Conservation (phyloP, 75 land plant genomes). For the Pinus albicaulis region DNA sequence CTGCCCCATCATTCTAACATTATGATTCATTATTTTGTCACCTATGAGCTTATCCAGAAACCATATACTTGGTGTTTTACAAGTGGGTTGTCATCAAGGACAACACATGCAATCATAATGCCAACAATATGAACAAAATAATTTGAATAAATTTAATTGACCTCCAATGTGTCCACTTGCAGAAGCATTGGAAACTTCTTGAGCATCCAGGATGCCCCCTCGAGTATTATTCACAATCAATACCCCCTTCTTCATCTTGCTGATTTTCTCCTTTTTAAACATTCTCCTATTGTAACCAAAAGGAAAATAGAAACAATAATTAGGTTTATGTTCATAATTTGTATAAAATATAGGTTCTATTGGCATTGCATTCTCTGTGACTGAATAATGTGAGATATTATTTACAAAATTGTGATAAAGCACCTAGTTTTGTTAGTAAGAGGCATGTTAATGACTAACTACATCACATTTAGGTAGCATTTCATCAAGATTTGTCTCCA, state of each 20-base stretch:
- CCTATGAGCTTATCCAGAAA: too few relatives aligned
- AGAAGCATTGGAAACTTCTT: constrained; percentile 87
- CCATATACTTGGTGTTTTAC: too few relatives aligned
- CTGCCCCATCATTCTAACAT: too few relatives aligned
- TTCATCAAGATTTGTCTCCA: constrained; percentile 74
- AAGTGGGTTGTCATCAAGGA: too few relatives aligned
- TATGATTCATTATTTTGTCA: too few relatives aligned
- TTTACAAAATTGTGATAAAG: neutral
- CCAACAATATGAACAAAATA: too few relatives aligned
- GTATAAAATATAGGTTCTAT: neutral
- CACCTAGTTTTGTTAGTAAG: constrained; percentile 89
- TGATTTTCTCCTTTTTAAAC: constrained; percentile 75
- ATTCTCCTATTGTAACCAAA: constrained; percentile 42
- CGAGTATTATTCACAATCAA: constrained; percentile 91
- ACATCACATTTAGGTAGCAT: constrained; percentile 92
- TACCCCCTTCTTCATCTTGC: constrained; percentile 89
- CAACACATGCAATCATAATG: too few relatives aligned
- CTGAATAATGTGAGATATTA: neutral
- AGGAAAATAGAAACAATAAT: neutral
- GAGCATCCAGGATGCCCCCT: constrained; percentile 86
- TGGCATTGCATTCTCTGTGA: neutral
- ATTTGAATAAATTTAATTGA: constrained; percentile 8
- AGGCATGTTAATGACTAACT: constrained; percentile 78
- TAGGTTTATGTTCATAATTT: neutral
- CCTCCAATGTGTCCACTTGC: constrained; percentile 90